Evolutionary conservation across 116 monocot species (phyloP).

Genomic region (Papilionanthe hybrid): DNA sequence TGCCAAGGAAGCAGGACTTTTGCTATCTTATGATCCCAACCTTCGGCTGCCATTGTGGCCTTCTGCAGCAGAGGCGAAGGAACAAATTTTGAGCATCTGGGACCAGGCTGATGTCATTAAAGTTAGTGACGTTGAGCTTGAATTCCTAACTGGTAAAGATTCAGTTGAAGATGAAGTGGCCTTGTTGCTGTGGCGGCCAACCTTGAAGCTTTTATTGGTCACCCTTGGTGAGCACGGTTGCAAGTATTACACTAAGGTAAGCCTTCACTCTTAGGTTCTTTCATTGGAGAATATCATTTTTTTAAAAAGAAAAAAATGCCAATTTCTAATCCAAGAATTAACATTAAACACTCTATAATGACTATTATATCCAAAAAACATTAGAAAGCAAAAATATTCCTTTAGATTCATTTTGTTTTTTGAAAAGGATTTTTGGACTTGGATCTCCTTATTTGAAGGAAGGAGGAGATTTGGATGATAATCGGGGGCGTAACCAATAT

Average conservation of each 20-base stretch:
- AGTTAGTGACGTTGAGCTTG: slow-evolving; percentile 76
- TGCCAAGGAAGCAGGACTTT: slow-evolving; percentile 50
- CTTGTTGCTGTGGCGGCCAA: slow-evolving; percentile 61
- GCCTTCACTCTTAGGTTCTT: not conserved
- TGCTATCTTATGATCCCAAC: slow-evolving; percentile 68
- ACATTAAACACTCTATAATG: not conserved
- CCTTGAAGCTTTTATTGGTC: slow-evolving; percentile 63
- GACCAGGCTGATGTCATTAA: slow-evolving; percentile 67
- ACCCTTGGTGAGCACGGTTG: slow-evolving; percentile 73
- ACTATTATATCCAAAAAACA: too few relatives aligned
- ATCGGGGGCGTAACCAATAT: too few relatives aligned
- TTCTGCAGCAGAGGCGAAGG: slow-evolving; percentile 37
- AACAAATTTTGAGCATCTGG: slow-evolving; percentile 73
- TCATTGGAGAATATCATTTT: not conserved
- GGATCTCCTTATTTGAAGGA: not conserved
- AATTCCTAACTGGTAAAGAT: slow-evolving; percentile 67
- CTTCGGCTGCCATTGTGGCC: slow-evolving; percentile 63
- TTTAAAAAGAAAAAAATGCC: not conserved
- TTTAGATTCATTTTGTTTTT: too few relatives aligned
- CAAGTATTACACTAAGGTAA: slow-evolving; percentile 86
- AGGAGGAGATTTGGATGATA: too few relatives aligned
- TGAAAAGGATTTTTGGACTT: too few relatives aligned
- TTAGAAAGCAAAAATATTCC: too few relatives aligned
- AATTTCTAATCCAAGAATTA: not conserved
- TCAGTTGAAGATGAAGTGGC: slow-evolving; percentile 65